Conservation (phyloP, 768 basidiomycete genomes). For the Mycena amicta region DNA sequence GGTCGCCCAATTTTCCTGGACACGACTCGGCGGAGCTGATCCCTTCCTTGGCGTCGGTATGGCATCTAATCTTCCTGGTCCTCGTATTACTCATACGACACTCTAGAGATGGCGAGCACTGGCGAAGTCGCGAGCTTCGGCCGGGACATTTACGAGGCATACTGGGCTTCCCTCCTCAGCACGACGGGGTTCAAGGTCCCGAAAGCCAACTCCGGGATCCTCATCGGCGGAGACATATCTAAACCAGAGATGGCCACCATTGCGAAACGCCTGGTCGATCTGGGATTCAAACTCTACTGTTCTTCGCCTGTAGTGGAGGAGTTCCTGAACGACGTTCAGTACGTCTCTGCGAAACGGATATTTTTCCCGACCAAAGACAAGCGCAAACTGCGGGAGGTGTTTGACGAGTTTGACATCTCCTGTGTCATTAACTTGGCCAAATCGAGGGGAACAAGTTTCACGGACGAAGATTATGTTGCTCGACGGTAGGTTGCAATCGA, state of each 20-base stretch:
- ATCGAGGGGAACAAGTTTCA: constrained; percentile 69
- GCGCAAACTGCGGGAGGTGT: constrained; percentile 90
- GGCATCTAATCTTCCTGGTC: constrained; percentile 31
- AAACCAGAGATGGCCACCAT: constrained; percentile 86
- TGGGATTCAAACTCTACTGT: constrained; percentile 96
- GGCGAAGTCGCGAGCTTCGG: constrained; percentile 98
- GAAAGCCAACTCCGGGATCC: constrained; percentile 78
- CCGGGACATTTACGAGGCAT: constrained; percentile 90
- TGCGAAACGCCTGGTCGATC: constrained; percentile 75
- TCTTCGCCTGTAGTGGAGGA: constrained; percentile 79
- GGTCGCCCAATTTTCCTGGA: constrained; percentile 98
- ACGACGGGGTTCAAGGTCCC: constrained; percentile 97
- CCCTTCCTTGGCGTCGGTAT: constrained; percentile 93
- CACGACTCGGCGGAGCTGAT: constrained; percentile 92
- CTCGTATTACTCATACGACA: constrained; percentile 5
- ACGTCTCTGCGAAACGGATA: constrained; percentile 84
- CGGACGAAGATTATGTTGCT: constrained; percentile 97
- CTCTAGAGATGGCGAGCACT: constrained; percentile 93
- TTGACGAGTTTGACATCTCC: constrained; percentile 92
- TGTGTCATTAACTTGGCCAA: constrained; percentile 92
- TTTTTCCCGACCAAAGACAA: constrained; percentile 98
- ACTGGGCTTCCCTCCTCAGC: constrained; percentile 92
- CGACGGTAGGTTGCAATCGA: constrained; percentile 58
- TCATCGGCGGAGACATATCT: constrained; percentile 88
- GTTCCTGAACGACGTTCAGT: constrained; percentile 75